phyloP scores from a whole-genome alignment of 2,329 filamentous ascomycete species.

The Triangularia verruculosa region DNA sequence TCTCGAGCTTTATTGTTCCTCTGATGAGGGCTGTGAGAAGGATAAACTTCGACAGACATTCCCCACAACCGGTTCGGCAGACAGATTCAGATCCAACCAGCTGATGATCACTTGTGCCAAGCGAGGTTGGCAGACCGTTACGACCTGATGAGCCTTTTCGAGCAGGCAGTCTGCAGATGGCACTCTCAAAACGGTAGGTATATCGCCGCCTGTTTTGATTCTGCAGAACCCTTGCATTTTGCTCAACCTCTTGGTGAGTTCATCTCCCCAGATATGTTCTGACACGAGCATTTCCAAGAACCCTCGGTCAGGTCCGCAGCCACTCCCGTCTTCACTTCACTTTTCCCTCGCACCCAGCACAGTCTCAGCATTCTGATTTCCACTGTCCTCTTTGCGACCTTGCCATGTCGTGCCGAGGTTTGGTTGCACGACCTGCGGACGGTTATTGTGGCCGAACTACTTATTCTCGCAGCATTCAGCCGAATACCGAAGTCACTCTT shows the following conservation, averaged over 20 bases:
- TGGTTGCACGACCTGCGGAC: neutral
- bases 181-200: constrained; percentile 1
- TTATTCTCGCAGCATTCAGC: neutral
- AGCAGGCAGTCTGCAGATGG: neutral
- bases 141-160: neutral
- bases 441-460: no score
- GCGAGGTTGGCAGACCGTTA: neutral
- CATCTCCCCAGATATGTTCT: neutral
- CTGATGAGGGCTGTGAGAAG: neutral
- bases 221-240: neutral
- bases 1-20: neutral
- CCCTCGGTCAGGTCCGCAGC: neutral
- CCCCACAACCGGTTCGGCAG: neutral
- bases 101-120: neutral
- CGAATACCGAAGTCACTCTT: neutral
- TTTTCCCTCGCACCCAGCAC: neutral
- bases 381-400: neutral
- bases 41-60: neutral
- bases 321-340: neutral
- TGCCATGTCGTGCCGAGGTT: no score
- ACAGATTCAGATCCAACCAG: neutral
- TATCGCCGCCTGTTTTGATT: constrained; percentile 4
- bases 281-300: constrained; percentile 1
- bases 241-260: neutral
- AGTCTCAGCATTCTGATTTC: neutral